These are phyloP conservation scores for Pseudocercospora vitis DNA, from an alignment of 2,329 filamentous ascomycete species.

Conservation along the genomic window DNA sequence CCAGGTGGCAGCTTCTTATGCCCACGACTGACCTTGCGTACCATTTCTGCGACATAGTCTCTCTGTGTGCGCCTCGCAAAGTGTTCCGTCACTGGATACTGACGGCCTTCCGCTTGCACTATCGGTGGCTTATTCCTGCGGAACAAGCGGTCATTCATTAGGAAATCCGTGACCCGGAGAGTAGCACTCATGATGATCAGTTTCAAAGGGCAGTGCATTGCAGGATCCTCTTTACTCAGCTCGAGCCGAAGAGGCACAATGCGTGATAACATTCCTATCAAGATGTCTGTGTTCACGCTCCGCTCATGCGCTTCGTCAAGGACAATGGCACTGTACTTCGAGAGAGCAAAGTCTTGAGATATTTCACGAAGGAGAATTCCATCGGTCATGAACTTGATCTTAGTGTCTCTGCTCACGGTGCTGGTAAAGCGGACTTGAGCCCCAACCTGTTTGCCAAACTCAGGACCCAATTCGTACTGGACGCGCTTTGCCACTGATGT, in stretches of 20 bases:
- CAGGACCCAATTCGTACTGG: constrained; percentile 71
- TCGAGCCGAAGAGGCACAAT: constrained; percentile 81
- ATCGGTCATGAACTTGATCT: constrained; percentile 98
- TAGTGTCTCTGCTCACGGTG: constrained; percentile 74
- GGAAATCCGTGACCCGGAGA: constrained; percentile 84
- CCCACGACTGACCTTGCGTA: constrained; percentile 79
- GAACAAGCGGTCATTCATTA: constrained; percentile 79
- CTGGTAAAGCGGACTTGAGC: constrained; percentile 95
- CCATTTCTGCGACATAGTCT: constrained; percentile 90
- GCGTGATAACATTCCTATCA: constrained; percentile 95
- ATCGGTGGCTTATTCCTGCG: constrained; percentile 66
- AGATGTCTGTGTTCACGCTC: constrained; percentile 94
- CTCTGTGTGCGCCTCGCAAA: constrained; percentile 79
- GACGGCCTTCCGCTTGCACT: constrained; percentile 84
- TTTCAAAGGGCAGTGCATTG: constrained; percentile 73
- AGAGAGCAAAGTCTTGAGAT: constrained; percentile 80
- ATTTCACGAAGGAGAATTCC: constrained; percentile 92
- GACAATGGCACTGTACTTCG: constrained; percentile 88
- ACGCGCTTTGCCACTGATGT: constrained; percentile 97
- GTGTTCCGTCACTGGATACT: constrained; percentile 86
- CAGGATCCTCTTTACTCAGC: constrained; percentile 69
- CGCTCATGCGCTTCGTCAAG: constrained; percentile 97
- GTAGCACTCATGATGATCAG: constrained; percentile 98
- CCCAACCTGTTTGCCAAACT: constrained; percentile 73
- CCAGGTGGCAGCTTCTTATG: constrained; percentile 88